Base-by-base conservation (phyloP, 2,329 filamentous ascomycete genomes). In the Diaporthe velutina region DNA sequence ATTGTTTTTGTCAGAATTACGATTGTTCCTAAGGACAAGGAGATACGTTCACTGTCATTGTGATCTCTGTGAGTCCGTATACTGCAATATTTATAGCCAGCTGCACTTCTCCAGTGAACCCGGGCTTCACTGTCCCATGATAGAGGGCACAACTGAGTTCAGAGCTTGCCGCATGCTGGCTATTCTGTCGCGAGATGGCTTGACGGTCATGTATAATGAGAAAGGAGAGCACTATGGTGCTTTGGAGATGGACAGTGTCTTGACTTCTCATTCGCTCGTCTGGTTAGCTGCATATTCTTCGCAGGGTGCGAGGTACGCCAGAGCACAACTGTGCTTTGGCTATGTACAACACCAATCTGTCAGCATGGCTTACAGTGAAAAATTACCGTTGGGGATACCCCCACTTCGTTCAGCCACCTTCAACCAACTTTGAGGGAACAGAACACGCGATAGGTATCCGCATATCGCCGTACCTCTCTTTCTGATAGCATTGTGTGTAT, bases 241-340 rank as follows among this genome's bases (percentile, higher is more conserved):
- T 52, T 68, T 12, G 22, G 9, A 7, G 15, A 30, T 54, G 45
- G 13, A 4, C 25, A 4, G 4, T 19, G 3, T 15, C 30, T 28
- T 12, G 13, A 67, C 9, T 12, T 52, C 22, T 38, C n/a, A 68
- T 68, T 68, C 45, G 42, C 33, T 52, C 45, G 30, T 22, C 8
- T 52, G 19, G 1, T 54, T 54, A 52, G 45, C 64, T 68, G 64
- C 64, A 68, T 22, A 22, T 68, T n/a, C 2, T n/a, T 17, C 33
- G n/a, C 58, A 22, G 30, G 33, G 22, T 52, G 19, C 30, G 33
- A 28, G n/a, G 48, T 52, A 48, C 8, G 17, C 28, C 33, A 35
- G 33, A 52, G 64, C 64, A 68, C 64, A 68, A 54, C 7, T 68
- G 64, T 68, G 64, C 64, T n/a, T 54, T 68, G 22, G 45, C 13